phyloP scores from a whole-genome alignment of 1,139 yeast species.

The Geotrichum fermentans region DNA sequence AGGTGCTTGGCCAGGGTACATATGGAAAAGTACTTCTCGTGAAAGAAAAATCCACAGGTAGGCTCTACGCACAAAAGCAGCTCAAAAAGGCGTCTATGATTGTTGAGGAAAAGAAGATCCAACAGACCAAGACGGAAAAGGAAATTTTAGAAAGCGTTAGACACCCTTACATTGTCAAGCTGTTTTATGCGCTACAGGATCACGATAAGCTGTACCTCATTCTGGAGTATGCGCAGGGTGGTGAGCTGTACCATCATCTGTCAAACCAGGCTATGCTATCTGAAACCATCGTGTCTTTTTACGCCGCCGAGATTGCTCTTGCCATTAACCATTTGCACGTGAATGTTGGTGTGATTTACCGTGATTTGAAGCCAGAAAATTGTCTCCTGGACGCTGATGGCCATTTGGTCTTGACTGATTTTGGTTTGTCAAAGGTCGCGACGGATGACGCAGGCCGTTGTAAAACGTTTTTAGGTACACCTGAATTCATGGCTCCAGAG shows the following conservation, averaged over 20 bases:
- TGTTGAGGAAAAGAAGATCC: slow-evolving; percentile 47
- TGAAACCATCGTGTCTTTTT: slow-evolving; percentile 74
- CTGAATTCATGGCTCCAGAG: slow-evolving; percentile 97
- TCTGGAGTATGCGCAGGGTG: slow-evolving; percentile 87
- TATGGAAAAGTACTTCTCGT: slow-evolving; percentile 86
- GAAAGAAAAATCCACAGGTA: slow-evolving; percentile 57
- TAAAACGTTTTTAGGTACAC: slow-evolving; percentile 85
- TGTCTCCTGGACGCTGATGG: slow-evolving; percentile 78
- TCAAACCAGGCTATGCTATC: slow-evolving; percentile 78
- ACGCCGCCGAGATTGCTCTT: slow-evolving; percentile 79
- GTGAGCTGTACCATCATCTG: slow-evolving; percentile 83
- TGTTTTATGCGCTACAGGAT: slow-evolving; percentile 89
- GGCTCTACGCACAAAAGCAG: slow-evolving; percentile 84
- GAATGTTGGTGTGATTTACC: slow-evolving; percentile 73
- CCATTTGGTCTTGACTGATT: slow-evolving; percentile 81
- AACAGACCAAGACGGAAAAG: slow-evolving; percentile 67
- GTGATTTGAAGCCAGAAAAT: slow-evolving; percentile 92
- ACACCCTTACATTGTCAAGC: slow-evolving; percentile 84
- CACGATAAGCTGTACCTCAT: slow-evolving; percentile 70
- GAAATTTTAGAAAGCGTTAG: slow-evolving; percentile 62
- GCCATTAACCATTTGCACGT: slow-evolving; percentile 81
- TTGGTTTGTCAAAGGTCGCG: slow-evolving; percentile 80
- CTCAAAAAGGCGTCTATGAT: slow-evolving; percentile 71
- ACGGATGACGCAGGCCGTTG: slow-evolving; percentile 43
- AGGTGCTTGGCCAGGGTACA: slow-evolving; percentile 86